Evolutionary conservation across 1,139 yeast species (phyloP), one percentile per base, ranked within the genome.

Genomic region (Hanseniaspora uvarum): DNA sequence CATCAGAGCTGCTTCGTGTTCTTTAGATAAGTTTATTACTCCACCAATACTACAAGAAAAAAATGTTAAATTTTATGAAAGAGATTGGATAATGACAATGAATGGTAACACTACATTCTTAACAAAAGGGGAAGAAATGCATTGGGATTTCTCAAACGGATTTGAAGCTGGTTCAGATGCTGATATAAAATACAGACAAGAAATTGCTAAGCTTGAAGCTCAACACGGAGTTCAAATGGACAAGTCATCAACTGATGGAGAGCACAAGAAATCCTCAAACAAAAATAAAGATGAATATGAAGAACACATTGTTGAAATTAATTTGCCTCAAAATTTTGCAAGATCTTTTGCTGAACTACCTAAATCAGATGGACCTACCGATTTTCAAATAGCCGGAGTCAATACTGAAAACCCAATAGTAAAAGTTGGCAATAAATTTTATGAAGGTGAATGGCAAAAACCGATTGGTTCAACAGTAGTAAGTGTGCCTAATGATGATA

Each of bases 51-150:
- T 44, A 18, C 46, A 44, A 21, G 24, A 31, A 18, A 31, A 31
- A 64, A 60, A 76, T 65, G 60, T 66, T 61, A 64, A 72, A 23
- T 63, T 61, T 56, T 58, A 57, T 37, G 52, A 52, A 23, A 60
- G 62, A 46, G 60, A 60, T 45, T 86, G 94, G 89, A 62, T 62
- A 10, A 65, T 79, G 50, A 72, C 71, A 23, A 72, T 76, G 74
- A 83, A 82, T 63, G 95, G 95, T 19, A 76, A 79, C 59, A 76
- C 86, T 26, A 80, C 76, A 47, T 85, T 80, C 61, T 71, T 86
- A 58, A 66, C 75, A 2, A 68, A 75, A 8, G 95, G 95, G n/a
- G 95, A 86, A 66, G 95, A 86, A 67, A 85, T 87, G 92, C 84
- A 84, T 64, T 86, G 95, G 95, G 78, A 81, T 59, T 86, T 86